Evolutionary conservation across 2,329 filamentous ascomycete species (phyloP).

Genomic region (Penicillium crustosum): DNA sequence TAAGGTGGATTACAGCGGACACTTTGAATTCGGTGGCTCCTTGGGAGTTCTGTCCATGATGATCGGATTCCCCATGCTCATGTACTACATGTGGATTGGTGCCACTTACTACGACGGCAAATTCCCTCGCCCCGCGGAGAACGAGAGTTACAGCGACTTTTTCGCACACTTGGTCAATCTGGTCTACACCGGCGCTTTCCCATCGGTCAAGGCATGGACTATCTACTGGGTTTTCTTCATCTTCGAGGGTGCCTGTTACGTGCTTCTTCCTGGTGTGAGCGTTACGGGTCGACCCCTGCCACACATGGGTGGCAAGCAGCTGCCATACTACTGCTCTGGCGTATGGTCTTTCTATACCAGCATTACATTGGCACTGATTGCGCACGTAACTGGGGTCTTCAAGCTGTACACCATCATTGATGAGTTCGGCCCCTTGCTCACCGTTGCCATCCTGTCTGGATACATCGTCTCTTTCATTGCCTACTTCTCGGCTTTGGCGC

Average conservation of each 20-base stretch:
- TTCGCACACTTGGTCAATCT: constrained; percentile 67
- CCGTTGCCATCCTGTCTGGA: constrained; percentile 87
- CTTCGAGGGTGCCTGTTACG: constrained; percentile 79
- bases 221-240: constrained; percentile 96
- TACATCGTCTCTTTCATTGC: constrained; percentile 79
- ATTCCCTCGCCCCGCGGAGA: constrained; percentile 66
- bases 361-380: constrained; percentile 64
- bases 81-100: constrained; percentile 99
- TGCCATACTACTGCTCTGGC: constrained; percentile 92
- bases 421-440: constrained; percentile 90
- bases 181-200: constrained; percentile 81
- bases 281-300: constrained; percentile 84
- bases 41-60: constrained; percentile 81
- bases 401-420: constrained; percentile 89
- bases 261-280: constrained; percentile 82
- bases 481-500: constrained; percentile 78
- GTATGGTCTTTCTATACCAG: constrained; percentile 85
- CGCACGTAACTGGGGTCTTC: constrained; percentile 84
- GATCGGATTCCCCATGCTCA: constrained; percentile 86
- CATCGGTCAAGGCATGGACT: constrained; percentile 75
- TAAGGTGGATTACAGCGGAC: constrained; percentile 50
- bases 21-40: constrained; percentile 83
- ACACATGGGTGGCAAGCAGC: constrained; percentile 78
- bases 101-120: constrained; percentile 88
- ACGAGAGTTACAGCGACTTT: constrained; percentile 71